These are phyloP conservation scores for Lathyrus oleraceus DNA, from an alignment of 306 rosid genomes.

Conservation along the genomic window DNA sequence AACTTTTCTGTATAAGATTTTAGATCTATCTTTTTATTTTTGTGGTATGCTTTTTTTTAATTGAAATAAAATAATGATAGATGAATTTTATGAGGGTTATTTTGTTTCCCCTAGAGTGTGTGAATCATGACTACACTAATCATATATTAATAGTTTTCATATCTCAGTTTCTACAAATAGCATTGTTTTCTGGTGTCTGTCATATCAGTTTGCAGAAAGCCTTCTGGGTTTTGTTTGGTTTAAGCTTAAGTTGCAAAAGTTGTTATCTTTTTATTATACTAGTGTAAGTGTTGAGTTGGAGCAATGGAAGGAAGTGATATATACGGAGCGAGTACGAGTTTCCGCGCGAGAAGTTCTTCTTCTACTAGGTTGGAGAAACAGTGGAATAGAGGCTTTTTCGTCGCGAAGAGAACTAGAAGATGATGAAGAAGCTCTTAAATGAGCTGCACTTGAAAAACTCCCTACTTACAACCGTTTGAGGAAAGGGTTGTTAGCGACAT, in stretches of 20 bases:
- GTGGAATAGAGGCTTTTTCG: constrained; percentile 49
- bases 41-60: too few species aligned
- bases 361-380: constrained; percentile 49
- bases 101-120: too few species aligned
- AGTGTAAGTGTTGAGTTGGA: not conserved
- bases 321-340: constrained; percentile 42
- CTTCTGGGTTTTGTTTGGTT: constrained; percentile 5
- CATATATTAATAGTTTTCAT: not conserved
- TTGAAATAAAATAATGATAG: too few species aligned
- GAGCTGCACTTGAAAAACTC: constrained; percentile 77
- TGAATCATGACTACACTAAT: too few species aligned
- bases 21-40: too few species aligned
- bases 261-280: not conserved
- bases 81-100: too few species aligned
- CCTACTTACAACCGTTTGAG: constrained; percentile 74
- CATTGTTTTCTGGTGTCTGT: not conserved
- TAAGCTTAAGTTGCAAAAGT: too few species aligned
- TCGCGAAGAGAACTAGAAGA: constrained; percentile 51
- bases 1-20: too few species aligned
- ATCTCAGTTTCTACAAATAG: not conserved
- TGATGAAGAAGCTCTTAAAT: constrained; percentile 75
- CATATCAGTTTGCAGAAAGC: constrained; percentile 3
- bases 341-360: constrained; percentile 32
- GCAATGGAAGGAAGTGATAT: constrained; percentile 26
- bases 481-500: constrained; percentile 58